Evolutionary conservation across 2,329 filamentous ascomycete genomes (phyloP), one percentile per base, ranked within the genome.

Genomic region (Hyphodiscus sp.): DNA sequence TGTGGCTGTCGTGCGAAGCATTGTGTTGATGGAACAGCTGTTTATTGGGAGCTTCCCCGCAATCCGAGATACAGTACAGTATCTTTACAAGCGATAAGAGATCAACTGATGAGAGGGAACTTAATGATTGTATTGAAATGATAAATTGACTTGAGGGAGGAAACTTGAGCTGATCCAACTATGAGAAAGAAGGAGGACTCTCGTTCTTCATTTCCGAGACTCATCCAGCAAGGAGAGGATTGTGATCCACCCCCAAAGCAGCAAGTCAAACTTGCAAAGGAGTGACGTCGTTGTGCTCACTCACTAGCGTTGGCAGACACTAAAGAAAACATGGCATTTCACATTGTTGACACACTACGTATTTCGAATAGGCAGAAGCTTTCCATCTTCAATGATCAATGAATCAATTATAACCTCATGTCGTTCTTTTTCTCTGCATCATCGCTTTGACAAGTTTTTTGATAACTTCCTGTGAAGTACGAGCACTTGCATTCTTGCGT

Each of bases 1-100:
- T 13, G 63, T 58, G 23, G 64, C 58, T 42, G 64, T 50, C 51
- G 59, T 61, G 47, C 66, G 65, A 58, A 68, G 60, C 66, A 68
- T 68, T 20, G 47, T 63, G 54, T n/a, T 43, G 50, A 23, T 47
- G 33, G 44, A 50, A 55, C 13, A 56, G 55, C 51, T 58, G 30
- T 57, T 53, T 16, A 54, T 44, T 18, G 46, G 53, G 45, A 50
- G 53, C 52, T 61, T 61, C 54, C 60, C 63, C 58, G 59, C 60
- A 63, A 59, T 60, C 20, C 43, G 45, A 46, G 41, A n/a, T n/a
- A n/a, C n/a, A n/a, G n/a, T n/a, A n/a, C n/a, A n/a, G n/a, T 23
- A 15, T 44, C 44, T 33, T 18, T 13, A 44, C 16, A 11, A 44
- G 42, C 42, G 42, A 19, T 16, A 45, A 26, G 43, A 45, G 47